Base-by-base conservation (phyloP, 1,284 basidiomycete genomes). In the Pseudomicrostroma phylloplanum region DNA sequence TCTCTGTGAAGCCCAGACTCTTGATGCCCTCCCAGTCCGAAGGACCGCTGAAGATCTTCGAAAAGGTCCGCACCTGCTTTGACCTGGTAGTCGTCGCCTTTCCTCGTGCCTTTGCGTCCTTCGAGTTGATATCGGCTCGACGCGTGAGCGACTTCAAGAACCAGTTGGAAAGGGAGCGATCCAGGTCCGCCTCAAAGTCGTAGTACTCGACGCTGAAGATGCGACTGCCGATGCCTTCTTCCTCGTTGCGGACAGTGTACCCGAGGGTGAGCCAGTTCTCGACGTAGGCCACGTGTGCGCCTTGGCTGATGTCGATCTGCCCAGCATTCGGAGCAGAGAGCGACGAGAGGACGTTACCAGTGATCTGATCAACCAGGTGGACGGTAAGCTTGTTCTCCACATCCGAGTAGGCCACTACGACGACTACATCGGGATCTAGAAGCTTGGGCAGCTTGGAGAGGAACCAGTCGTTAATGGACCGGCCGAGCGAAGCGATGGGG, bases 201-300 rank as follows among this genome's bases (percentile, higher is more conserved):
- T 42, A 61, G 61, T 54, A 80, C 58, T 85, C 83, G 76, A 87
- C 85, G 0, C 89, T 87, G 74, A 88, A 89, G 2, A 84, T 82
- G 69, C 84, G 81, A 6, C 82, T 83, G 2, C 78, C 70, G n/a
- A 82, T 83, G 46, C 74, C 76, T 25, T 81, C 80, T 2, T 85
- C 85, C 19, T 83, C 83, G 54, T 88, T 87, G 68, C 86, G 66
- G 25, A 79, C 79, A 7, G 75, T 66, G 76, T 81, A 94, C 58
- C 88, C 84, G 80, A 91, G 92, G 19, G 92, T 88, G 59, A 97
- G 80, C 93, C 94, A 97, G 79, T 97, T 96, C 81, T 97, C 93
- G 17, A 86, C 85, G 66, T 94, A 82, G 7, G 83, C 82, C 15
- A 86, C 86, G 66, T 87, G 84, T 11, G 92, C 26, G 65, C 81